Conservation (phyloP, 108 stramenopile species). For the Cyclotella kingstonii region DNA sequence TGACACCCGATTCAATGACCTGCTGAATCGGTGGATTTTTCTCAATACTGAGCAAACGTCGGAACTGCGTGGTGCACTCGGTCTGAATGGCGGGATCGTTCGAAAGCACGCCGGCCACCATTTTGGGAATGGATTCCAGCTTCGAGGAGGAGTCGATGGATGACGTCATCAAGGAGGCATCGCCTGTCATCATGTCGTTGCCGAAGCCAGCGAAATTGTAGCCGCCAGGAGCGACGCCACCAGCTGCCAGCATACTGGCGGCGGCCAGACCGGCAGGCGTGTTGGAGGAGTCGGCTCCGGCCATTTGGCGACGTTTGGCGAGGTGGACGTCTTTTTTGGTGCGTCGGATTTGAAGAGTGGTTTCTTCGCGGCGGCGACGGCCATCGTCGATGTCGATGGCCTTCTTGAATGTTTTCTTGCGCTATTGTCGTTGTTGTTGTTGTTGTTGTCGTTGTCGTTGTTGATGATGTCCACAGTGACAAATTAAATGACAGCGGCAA, state of each 20-base stretch:
- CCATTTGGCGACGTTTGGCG: constrained; percentile 92
- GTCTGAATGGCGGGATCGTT: constrained; percentile 82
- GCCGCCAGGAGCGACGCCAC: constrained; percentile 45
- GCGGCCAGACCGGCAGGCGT: constrained; percentile 77
- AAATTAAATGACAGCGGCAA: no score
- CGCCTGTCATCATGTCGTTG: constrained; percentile 17
- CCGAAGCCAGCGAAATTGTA: constrained; percentile 15
- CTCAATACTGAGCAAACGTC: constrained; percentile 93
- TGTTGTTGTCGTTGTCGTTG: no score
- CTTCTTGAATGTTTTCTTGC: constrained; percentile 91
- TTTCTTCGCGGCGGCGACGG: constrained; percentile 93
- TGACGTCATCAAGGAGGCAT: no score
- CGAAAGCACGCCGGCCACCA: constrained; percentile 90
- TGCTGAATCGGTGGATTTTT: constrained; percentile 98
- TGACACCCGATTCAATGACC: constrained; percentile 95
- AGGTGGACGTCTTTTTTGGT: constrained; percentile 95
- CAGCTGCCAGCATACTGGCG: constrained; percentile 69
- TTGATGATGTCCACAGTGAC: no score
- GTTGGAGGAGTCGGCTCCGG: constrained; percentile 28
- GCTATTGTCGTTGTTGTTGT: no score
- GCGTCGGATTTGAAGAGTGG: constrained; percentile 96
- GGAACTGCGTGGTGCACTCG: constrained; percentile 93
- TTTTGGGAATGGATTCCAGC: constrained; percentile 83
- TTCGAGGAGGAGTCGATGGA: constrained; percentile 41
- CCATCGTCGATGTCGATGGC: constrained; percentile 91